These are phyloP conservation scores for Brassica incana DNA, from an alignment of 345 rosid genomes.

Conservation along the genomic window DNA sequence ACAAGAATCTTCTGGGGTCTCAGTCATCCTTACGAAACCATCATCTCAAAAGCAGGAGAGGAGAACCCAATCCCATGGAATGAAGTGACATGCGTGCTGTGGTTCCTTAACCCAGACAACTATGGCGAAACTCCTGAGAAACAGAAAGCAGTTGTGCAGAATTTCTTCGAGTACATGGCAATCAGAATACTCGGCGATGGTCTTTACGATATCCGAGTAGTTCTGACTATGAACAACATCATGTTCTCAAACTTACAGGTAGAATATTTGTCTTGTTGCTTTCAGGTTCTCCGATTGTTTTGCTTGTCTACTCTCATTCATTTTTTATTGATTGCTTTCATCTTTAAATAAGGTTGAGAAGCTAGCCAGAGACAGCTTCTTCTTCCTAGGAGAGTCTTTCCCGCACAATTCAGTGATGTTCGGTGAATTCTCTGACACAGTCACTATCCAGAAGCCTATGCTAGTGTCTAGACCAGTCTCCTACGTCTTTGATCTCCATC, in stretches of 20 bases:
- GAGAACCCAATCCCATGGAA: slow-evolving; percentile 65
- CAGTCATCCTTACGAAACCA: slow-evolving; percentile 62
- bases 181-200: slow-evolving; percentile 60
- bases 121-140: slow-evolving; percentile 49
- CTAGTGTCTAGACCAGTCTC: slow-evolving; percentile 60
- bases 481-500: slow-evolving; percentile 64
- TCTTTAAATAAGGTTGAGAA: slow-evolving; percentile 60
- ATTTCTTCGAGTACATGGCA: slow-evolving; percentile 74
- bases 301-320: slow-evolving; percentile 7
- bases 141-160: slow-evolving; percentile 55
- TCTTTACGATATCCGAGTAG: slow-evolving; percentile 51
- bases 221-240: slow-evolving; percentile 77
- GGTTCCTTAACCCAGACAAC: slow-evolving; percentile 65
- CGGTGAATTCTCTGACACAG: slow-evolving; percentile 51
- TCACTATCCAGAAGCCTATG: slow-evolving; percentile 53
- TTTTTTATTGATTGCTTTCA: background rate
- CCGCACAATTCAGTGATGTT: slow-evolving; percentile 63
- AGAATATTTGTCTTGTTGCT: slow-evolving; percentile 14
- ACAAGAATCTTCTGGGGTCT: slow-evolving; percentile 69
- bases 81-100: slow-evolving; percentile 59
- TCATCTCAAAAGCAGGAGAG: slow-evolving; percentile 49
- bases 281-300: background rate
- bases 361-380: slow-evolving; percentile 77
- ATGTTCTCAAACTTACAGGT: slow-evolving; percentile 77
- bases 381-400: slow-evolving; percentile 72